Percentiles rank a stretch among this genome's conserved stretches.
Conservation (phyloP, 2,329 filamentous ascomycete species). For the Diaporthe citrichinensis region DNA sequence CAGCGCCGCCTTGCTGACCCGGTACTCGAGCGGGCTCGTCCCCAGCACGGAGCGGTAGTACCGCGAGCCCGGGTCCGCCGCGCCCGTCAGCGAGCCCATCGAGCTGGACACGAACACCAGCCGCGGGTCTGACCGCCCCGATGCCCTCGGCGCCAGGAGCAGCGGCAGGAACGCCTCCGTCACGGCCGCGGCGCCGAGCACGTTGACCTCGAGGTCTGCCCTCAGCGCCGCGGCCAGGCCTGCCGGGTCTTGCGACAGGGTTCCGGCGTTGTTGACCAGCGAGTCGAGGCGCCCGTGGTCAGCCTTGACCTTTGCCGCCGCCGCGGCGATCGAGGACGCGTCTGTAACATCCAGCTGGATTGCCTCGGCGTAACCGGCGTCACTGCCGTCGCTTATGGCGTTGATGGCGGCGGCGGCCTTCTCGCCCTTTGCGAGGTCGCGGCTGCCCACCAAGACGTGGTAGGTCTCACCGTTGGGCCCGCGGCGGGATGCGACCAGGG, state of each 20-base stretch:
- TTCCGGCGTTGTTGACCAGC: conserved; percentile 52
- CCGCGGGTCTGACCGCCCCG: conserved; percentile 2
- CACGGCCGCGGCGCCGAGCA: conserved; percentile 22
- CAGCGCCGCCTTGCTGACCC: conserved; percentile 48
- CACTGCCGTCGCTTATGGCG: background rate
- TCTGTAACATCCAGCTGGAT: conserved; percentile 44
- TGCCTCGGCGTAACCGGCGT: background rate
- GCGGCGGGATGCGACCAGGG: conserved; percentile 35
- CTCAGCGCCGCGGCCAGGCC: conserved; percentile 24
- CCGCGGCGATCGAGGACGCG: conserved; percentile 43
- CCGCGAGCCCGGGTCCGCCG: conserved; percentile 41
- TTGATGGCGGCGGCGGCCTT: conserved; percentile 38
- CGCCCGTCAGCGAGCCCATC: conserved; percentile 44
- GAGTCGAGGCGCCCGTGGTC: conserved; percentile 43
- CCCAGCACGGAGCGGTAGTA: conserved; percentile 40
- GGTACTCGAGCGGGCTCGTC: conserved; percentile 43
- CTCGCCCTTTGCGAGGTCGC: conserved; percentile 45
- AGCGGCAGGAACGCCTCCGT: conserved; percentile 34
- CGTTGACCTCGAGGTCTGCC: conserved; percentile 30
- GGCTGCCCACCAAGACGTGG: conserved; percentile 48
- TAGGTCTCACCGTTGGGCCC: conserved; percentile 42
- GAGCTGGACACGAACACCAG: conserved; percentile 43
- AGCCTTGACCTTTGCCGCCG: conserved; percentile 38
- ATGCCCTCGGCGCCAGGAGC: background rate
- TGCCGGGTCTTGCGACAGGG: background rate